phyloP scores from a whole-genome alignment of 164 flowering plant species.

The grape (Vitis vinifera) region DNA sequence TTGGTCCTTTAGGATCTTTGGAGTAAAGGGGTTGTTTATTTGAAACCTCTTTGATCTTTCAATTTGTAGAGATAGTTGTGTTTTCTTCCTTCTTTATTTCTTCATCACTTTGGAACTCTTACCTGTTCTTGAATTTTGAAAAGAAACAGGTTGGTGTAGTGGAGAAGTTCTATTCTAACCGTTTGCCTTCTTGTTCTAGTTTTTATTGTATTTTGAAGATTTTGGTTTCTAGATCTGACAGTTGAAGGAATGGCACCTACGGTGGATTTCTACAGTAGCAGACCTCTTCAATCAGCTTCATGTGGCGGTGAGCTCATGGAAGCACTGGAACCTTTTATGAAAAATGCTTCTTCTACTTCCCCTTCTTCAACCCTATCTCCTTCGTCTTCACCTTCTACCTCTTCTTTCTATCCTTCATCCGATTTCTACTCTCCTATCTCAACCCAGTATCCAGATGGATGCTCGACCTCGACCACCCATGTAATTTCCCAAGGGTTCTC shows the following conservation, averaged over 20 bases:
- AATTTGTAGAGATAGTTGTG: neutral
- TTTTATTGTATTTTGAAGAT: neutral
- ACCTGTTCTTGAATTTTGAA: slow-evolving; percentile 46
- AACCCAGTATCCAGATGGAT: slow-evolving; percentile 25
- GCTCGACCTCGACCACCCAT: slow-evolving; percentile 35
- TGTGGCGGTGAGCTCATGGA: slow-evolving; percentile 77
- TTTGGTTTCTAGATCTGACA: neutral
- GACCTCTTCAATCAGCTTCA: slow-evolving; percentile 35
- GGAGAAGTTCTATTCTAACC: too few relatives aligned
- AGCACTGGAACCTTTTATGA: slow-evolving; percentile 93
- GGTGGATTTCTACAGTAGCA: slow-evolving; percentile 54
- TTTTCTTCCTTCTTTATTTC: neutral
- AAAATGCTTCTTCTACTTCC: slow-evolving; percentile 50
- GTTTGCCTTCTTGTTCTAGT: slow-evolving; percentile 3
- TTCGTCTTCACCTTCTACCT: slow-evolving; percentile 2
- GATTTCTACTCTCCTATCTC: slow-evolving; percentile 7
- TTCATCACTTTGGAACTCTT: slow-evolving; percentile 4
- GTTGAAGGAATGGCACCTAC: slow-evolving; percentile 49
- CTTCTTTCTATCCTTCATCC: slow-evolving; percentile 21
- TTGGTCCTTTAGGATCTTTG: slow-evolving; percentile 21
- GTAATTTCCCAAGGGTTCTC: slow-evolving; percentile 34
- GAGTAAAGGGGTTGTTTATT: slow-evolving; percentile 35
- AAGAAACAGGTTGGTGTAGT: slow-evolving; percentile 40
- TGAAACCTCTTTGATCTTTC: slow-evolving; percentile 26
- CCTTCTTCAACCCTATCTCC: slow-evolving; percentile 19